Evolutionary conservation across 2,329 filamentous ascomycete genomes (phyloP).

Genomic region (Talaromyces sp.): DNA sequence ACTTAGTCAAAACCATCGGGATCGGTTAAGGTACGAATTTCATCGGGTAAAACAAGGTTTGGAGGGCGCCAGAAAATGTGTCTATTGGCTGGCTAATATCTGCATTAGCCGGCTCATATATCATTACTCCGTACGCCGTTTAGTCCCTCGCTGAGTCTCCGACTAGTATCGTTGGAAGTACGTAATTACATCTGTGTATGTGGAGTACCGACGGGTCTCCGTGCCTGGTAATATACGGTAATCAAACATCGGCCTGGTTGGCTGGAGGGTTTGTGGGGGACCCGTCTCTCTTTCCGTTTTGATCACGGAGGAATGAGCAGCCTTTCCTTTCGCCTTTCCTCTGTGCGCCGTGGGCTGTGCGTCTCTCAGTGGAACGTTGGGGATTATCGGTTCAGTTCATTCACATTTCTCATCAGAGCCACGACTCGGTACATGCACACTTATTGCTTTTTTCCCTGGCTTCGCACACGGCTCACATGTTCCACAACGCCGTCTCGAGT

Average conservation of each 20-base stretch:
- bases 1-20: neutral
- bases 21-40: conserved; percentile 2
- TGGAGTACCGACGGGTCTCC: neutral
- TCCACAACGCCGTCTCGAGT: neutral
- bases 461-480: neutral
- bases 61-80: neutral
- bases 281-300: neutral
- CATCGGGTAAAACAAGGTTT: conserved; percentile 8
- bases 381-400: neutral
- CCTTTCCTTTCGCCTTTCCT: too few relatives aligned
- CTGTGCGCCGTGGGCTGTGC: too few relatives aligned
- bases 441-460: neutral
- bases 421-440: neutral
- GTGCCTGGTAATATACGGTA: conserved; percentile 3
- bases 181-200: neutral
- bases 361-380: neutral
- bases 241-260: neutral
- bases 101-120: neutral
- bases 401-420: neutral
- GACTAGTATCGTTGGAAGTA: neutral
- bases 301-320: neutral
- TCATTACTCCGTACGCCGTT: neutral
- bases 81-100: neutral
- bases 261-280: neutral
- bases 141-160: neutral